Conservation (phyloP, 768 basidiomycete species). For the Baorangia bicolor region DNA sequence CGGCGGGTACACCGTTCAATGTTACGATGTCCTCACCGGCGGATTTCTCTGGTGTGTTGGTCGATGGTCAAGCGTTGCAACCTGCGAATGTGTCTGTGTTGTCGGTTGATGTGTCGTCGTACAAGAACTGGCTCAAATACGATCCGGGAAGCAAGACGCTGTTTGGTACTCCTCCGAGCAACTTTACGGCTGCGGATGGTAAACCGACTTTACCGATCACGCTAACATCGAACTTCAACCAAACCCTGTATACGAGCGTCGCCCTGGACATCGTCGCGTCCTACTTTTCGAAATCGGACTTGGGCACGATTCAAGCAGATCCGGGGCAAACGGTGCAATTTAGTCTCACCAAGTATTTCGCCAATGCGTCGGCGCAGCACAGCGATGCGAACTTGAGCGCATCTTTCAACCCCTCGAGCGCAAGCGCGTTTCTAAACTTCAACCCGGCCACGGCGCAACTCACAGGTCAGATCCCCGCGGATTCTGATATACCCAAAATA, state of each 20-base stretch:
- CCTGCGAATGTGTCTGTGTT: slow-evolving; percentile 56
- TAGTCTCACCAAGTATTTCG: slow-evolving; percentile 54
- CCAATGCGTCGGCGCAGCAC: slow-evolving; percentile 40
- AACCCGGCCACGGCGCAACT: slow-evolving; percentile 45
- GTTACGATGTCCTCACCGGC: slow-evolving; percentile 50
- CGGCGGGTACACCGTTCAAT: slow-evolving; percentile 52
- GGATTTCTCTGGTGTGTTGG: slow-evolving; percentile 61
- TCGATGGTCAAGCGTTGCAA: slow-evolving; percentile 61
- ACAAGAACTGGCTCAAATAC: slow-evolving; percentile 59
- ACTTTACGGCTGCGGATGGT: slow-evolving; percentile 34
- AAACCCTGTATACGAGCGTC: slow-evolving; percentile 62
- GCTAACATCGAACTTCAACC: slow-evolving; percentile 64
- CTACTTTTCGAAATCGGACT: slow-evolving; percentile 58
- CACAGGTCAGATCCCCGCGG: slow-evolving; percentile 53
- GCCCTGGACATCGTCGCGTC: slow-evolving; percentile 67
- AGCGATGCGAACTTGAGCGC: slow-evolving; percentile 54
- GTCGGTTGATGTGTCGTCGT: slow-evolving; percentile 56
- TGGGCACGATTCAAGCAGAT: slow-evolving; percentile 56
- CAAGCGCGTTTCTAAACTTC: slow-evolving; percentile 53
- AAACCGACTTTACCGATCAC: slow-evolving; percentile 54
- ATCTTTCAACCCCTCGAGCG: slow-evolving; percentile 51
- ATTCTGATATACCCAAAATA: slow-evolving; percentile 43
- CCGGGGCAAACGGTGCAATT: slow-evolving; percentile 54
- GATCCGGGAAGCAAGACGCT: slow-evolving; percentile 55
- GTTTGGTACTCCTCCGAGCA: slow-evolving; percentile 60